Evolutionary conservation across 331 rosid species (phyloP).

Genomic region (Quercus tomentella): DNA sequence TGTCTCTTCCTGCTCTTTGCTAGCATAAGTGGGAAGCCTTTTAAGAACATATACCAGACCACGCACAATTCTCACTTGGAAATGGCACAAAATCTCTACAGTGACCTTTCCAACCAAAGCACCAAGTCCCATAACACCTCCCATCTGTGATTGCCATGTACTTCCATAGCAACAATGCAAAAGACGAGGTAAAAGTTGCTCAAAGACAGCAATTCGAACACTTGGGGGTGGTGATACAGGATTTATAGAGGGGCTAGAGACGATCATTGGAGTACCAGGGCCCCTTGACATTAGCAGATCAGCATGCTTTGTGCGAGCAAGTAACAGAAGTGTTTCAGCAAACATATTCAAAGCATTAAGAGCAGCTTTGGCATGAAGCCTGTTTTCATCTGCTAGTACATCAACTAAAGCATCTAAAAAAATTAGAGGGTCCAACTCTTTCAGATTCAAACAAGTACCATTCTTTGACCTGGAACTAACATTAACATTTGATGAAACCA

Average conservation of each 20-base stretch:
- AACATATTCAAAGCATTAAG: constrained; percentile 80
- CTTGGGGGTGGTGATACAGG: constrained; percentile 99
- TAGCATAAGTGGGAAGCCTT: constrained; percentile 91
- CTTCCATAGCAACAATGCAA: constrained; percentile 97
- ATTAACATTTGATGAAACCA: constrained; percentile 52
- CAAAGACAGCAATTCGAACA: constrained; percentile 88
- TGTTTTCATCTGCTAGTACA: constrained; percentile 90
- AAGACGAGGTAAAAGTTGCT: constrained; percentile 93
- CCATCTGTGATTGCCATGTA: constrained; percentile 98
- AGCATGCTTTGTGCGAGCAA: constrained; percentile 93
- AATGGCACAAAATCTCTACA: constrained; percentile 81
- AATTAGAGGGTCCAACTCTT: constrained; percentile 90
- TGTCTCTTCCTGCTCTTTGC: constrained; percentile 99
- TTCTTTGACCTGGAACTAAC: constrained; percentile 59
- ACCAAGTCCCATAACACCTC: constrained; percentile 98
- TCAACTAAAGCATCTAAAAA: constrained; percentile 97
- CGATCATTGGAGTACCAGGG: constrained; percentile 97
- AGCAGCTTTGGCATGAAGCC: constrained; percentile 94
- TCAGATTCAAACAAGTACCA: constrained; percentile 68
- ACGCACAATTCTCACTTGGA: constrained; percentile 93
- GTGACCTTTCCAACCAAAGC: constrained; percentile 99
- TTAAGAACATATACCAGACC: constrained; percentile 92
- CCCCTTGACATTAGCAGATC: constrained; percentile 89
- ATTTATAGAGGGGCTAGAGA: constrained; percentile 96
- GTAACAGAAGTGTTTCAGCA: constrained; percentile 84